A percentile compares a stretch with the other conserved stretches of the same genome.
Evolutionary conservation across 1,284 basidiomycete genomes (phyloP).

Genomic region (Marasmius oreades): DNA sequence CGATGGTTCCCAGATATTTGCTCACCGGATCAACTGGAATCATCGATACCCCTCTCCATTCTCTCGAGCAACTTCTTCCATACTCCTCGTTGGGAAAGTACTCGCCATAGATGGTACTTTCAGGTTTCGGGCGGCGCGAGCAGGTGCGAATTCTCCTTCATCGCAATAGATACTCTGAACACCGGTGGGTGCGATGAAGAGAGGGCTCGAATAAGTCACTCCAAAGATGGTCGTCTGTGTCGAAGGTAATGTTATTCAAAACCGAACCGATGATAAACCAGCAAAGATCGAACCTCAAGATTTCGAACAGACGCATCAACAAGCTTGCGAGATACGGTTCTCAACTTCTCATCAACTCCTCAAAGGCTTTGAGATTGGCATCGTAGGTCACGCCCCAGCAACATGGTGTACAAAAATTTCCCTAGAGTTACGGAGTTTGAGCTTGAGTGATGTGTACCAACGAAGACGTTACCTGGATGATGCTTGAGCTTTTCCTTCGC

Average conservation of each 20-base stretch:
- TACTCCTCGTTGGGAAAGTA: conserved; percentile 63
- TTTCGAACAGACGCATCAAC: conserved; percentile 59
- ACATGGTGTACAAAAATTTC: conserved; percentile 61
- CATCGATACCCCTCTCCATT: conserved; percentile 64
- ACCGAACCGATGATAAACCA: background rate
- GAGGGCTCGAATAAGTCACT: conserved; percentile 56
- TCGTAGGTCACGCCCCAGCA: conserved; percentile 60
- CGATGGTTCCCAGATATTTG: background rate
- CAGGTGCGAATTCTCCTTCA: conserved; percentile 68
- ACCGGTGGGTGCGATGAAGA: conserved; percentile 74
- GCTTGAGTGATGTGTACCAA: background rate
- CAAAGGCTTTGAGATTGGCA: conserved; percentile 54
- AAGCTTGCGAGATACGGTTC: conserved; percentile 77
- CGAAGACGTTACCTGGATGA: conserved; percentile 33
- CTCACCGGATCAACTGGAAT: conserved; percentile 79
- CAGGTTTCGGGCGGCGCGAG: conserved; percentile 60
- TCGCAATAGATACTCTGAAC: conserved; percentile 67
- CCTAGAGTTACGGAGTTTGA: conserved; percentile 31
- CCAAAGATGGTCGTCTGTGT: conserved; percentile 73
- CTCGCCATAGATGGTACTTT: conserved; percentile 72
- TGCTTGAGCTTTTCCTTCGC: conserved; percentile 46
- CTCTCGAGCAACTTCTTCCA: conserved; percentile 69
- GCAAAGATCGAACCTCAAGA: conserved; percentile 45
- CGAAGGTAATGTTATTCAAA: conserved; percentile 2
- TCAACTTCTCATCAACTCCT: too few relatives aligned